Conservation (phyloP, 2,329 filamentous ascomycete genomes). For the Neonectria hederae region DNA sequence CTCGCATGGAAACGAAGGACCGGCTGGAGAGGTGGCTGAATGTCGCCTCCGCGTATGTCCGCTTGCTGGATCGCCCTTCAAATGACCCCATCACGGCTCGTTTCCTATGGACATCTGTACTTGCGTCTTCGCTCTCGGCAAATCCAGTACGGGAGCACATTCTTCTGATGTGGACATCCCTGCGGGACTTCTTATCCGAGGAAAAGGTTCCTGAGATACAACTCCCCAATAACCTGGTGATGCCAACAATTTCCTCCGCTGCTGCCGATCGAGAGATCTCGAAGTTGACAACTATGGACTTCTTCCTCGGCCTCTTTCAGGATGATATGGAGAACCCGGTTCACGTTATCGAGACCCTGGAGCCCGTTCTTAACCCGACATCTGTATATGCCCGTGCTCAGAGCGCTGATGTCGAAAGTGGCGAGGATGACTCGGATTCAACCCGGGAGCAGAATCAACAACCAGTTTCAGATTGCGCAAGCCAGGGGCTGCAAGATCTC, state of each 20-base stretch:
- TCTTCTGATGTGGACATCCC: conserved; percentile 66
- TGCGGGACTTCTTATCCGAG: conserved; percentile 61
- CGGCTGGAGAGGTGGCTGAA: conserved; percentile 63
- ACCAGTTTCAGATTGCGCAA: conserved; percentile 62
- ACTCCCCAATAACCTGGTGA: conserved; percentile 85
- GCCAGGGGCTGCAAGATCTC: conserved; percentile 75
- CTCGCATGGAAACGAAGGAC: conserved; percentile 59
- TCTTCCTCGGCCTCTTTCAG: conserved; percentile 90
- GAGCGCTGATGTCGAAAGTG: conserved; percentile 15
- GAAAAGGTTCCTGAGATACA: conserved; percentile 58
- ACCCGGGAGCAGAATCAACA: conserved; percentile 33
- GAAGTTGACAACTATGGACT: conserved; percentile 94
- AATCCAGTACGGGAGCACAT: conserved; percentile 66
- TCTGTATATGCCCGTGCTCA: conserved; percentile 56
- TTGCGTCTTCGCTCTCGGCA: conserved; percentile 61
- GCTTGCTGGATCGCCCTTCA: conserved; percentile 45
- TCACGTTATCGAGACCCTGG: conserved; percentile 87
- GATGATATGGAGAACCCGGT: conserved; percentile 83
- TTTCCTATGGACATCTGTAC: conserved; percentile 67
- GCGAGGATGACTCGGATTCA: conserved; percentile 30
- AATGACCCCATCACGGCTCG: conserved; percentile 58
- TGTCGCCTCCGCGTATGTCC: conserved; percentile 58
- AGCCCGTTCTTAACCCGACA: conserved; percentile 85
- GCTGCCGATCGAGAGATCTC: conserved; percentile 91
- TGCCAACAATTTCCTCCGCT: conserved; percentile 85